A percentile compares a stretch with the other conserved stretches of the same genome.
Conservation (phyloP, 2,329 filamentous ascomycete genomes). For the Trichoderma citrinoviride region DNA sequence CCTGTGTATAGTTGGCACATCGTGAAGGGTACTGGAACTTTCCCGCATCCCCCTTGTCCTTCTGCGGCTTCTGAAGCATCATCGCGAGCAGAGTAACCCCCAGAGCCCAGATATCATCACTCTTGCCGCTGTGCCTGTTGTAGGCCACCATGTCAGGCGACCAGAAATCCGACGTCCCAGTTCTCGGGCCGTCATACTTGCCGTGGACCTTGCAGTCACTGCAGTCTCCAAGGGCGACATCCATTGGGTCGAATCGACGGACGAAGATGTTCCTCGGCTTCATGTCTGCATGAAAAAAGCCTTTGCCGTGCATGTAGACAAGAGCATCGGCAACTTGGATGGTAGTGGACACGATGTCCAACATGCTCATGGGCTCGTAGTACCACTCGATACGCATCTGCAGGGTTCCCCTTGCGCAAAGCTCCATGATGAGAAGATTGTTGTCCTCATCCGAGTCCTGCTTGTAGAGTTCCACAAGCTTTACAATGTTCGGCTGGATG, state of each 20-base stretch:
- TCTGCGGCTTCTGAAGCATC: constrained; percentile 32
- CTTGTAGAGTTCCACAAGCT: constrained; percentile 32
- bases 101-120: constrained; percentile 38
- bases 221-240: constrained; percentile 35
- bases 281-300: constrained; percentile 33
- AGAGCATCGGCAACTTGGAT: constrained; percentile 30
- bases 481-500: constrained; percentile 31
- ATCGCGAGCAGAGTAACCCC: constrained; percentile 34
- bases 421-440: constrained; percentile 34
- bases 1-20: constrained; percentile 29
- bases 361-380: constrained; percentile 19
- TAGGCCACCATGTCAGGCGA: constrained; percentile 32
- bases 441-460: constrained; percentile 21
- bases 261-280: constrained; percentile 37
- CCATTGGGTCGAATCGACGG: constrained; percentile 29
- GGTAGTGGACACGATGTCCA: constrained; percentile 26
- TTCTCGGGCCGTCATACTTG: constrained; percentile 14
- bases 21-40: constrained; percentile 27
- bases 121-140: constrained; percentile 26
- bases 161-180: constrained; percentile 32
- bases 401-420: constrained; percentile 32
- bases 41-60: constrained; percentile 22
- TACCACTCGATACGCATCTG: constrained; percentile 30
- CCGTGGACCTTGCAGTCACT: constrained; percentile 30
- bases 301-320: constrained; percentile 29